Evolutionary conservation across 306 rosid genomes (phyloP).

Genomic region (Vigna nakashimae): DNA sequence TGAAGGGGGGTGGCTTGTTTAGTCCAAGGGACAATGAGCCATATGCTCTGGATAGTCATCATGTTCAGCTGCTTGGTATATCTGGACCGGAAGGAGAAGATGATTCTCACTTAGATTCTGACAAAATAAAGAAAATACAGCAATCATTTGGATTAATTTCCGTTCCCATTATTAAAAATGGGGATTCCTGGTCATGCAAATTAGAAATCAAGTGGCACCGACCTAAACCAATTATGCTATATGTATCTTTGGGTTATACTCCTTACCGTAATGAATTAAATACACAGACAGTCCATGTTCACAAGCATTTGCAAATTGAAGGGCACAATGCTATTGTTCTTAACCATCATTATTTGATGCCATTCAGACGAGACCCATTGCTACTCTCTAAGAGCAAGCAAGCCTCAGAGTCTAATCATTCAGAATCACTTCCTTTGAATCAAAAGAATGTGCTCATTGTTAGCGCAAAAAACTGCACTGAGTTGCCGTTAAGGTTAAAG

Average conservation of each 20-base stretch:
- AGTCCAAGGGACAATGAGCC: conserved; percentile 88
- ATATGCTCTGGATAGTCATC: conserved; percentile 64
- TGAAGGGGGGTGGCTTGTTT: conserved; percentile 87
- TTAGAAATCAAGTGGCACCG: conserved; percentile 96
- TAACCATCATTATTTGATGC: conserved; percentile 71
- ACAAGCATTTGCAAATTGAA: conserved; percentile 91
- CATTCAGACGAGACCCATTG: conserved; percentile 80
- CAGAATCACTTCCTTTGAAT: conserved; percentile 67
- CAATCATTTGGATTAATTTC: conserved; percentile 88
- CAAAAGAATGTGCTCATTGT: conserved; percentile 69
- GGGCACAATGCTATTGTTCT: conserved; percentile 76
- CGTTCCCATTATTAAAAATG: conserved; percentile 77
- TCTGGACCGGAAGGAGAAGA: conserved; percentile 77
- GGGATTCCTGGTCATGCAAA: conserved; percentile 90
- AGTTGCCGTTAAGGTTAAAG: conserved; percentile 71
- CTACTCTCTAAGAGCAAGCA: conserved; percentile 74
- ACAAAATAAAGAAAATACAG: conserved; percentile 76
- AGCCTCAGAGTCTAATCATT: conserved; percentile 61
- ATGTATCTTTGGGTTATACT: conserved; percentile 80
- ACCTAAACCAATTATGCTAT: conserved; percentile 91
- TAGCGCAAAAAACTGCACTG: conserved; percentile 75
- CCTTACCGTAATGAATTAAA: conserved; percentile 56
- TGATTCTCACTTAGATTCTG: conserved; percentile 62
- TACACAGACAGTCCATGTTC: conserved; percentile 79
- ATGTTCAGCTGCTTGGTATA: conserved; percentile 90